Base-by-base conservation (phyloP, 2,329 filamentous ascomycete species). In the Paracoccidioides lutzii region DNA sequence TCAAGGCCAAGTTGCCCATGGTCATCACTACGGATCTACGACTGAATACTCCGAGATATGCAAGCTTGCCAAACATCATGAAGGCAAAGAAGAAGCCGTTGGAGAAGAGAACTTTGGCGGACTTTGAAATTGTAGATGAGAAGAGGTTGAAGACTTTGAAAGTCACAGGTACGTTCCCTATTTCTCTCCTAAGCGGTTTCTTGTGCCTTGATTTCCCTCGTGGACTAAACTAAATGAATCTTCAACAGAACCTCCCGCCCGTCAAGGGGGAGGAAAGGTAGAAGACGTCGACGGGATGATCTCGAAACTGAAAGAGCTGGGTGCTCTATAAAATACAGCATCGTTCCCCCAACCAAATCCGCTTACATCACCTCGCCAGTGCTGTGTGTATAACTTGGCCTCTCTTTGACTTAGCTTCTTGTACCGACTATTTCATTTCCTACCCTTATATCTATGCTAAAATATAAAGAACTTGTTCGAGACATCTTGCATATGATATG, bases 51-150 rank as follows among this genome's bases (percentile, higher is more conserved):
- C 93, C 93, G 58, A 79, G 93, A 61, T 98, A 95, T 71, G 93
- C 91, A 28, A 95, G 83, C 73, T 72, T 98, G 81, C 91, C 90
- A 52, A 97, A 97, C 70, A 97, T 98, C 62, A 98, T 98, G 93
- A 98, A 97, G 85, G 93, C 93, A 54, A 98, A 98, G 87, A 98
- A 97, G 87, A 98, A 98, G 86, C 88, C 88, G 67, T 68, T 98
- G 64, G 89, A 93, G 66, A 97, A 96, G 85, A 86, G 89, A 80
- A 88, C 81, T 62, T 71, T 96, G 70, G 80, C 77, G 56, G 93
- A 98, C 68, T 87, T 87, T 71, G 88, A 87, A 1, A 74, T 95
- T 45, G 84, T 90, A 64, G 81, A 81, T 53, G 79, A 80, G 70
- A 83, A 80, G 73, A 80, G 90, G 65, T 73, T 98, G 70, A 95